These are phyloP conservation scores for Mollisiaceae sp. DNA, from an alignment of 2,329 filamentous ascomycete species.

Conservation along the genomic window DNA sequence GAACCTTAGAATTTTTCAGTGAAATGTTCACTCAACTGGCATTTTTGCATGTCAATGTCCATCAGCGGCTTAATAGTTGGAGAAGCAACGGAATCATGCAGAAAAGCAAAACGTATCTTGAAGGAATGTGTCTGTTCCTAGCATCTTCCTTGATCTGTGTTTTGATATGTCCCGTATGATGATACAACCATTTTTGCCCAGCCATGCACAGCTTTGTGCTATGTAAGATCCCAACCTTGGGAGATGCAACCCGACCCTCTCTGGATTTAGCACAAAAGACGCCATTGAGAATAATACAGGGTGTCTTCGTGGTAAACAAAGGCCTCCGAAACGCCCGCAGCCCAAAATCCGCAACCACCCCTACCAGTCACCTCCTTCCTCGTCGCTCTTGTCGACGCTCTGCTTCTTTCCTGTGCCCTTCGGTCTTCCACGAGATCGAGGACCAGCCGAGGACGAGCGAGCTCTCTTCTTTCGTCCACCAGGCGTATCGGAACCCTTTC, in stretches of 20 bases:
- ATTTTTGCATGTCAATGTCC: neutral
- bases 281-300: slow-evolving; percentile 22
- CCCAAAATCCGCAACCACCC: neutral
- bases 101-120: neutral
- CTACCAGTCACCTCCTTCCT: slow-evolving; percentile 26
- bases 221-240: slow-evolving; percentile 4
- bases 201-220: neutral
- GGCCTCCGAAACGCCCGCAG: slow-evolving; percentile 7
- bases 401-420: slow-evolving; percentile 35
- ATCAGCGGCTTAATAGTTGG: neutral
- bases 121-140: neutral
- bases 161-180: neutral
- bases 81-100: neutral
- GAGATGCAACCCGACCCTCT: neutral
- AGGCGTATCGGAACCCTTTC: slow-evolving; percentile 51
- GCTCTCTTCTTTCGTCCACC: slow-evolving; percentile 64
- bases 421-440: slow-evolving; percentile 29
- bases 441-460: slow-evolving; percentile 49
- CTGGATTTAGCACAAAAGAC: slow-evolving; percentile 10
- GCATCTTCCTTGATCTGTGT: slow-evolving; percentile 2
- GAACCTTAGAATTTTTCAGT: too few relatives aligned
- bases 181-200: slow-evolving; percentile 6
- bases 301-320: slow-evolving; percentile 9
- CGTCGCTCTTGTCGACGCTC: slow-evolving; percentile 36
- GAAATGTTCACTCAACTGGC: too few relatives aligned